These are phyloP conservation scores for Penicillium egyptiacum DNA, from an alignment of 495 filamentous ascomycete species.

Conservation along the genomic window DNA sequence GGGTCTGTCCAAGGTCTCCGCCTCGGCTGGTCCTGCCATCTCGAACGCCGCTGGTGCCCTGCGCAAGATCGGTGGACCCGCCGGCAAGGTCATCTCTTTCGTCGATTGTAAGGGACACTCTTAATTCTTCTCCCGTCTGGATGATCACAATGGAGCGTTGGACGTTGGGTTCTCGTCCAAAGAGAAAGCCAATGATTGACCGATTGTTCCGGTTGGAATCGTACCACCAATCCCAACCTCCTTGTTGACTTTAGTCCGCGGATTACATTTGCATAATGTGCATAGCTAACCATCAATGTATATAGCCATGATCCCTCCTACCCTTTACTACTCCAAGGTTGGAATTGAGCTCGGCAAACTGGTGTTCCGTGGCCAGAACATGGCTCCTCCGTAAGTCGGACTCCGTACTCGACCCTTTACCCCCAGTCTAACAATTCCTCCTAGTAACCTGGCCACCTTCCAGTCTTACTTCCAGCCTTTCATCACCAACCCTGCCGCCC, in stretches of 20 bases:
- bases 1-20: conserved; percentile 80
- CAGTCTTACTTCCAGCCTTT: conserved; percentile 81
- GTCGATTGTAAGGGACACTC: conserved; percentile 73
- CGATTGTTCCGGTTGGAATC: conserved; percentile 14
- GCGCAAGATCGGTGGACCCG: conserved; percentile 78
- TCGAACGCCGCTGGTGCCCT: conserved; percentile 68
- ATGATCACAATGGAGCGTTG: conserved; percentile 3
- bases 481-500: conserved; percentile 64
- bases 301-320: conserved; percentile 79
- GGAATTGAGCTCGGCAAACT: conserved; percentile 82
- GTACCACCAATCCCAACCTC: conserved; percentile 14
- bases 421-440: conserved; percentile 19
- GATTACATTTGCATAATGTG: conserved; percentile 5
- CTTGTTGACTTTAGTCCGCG: conserved; percentile 25
- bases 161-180: not conserved
- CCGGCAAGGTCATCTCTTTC: conserved; percentile 75
- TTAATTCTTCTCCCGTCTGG: not conserved
- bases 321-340: conserved; percentile 88
- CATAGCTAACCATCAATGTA: conserved; percentile 30
- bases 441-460: conserved; percentile 74
- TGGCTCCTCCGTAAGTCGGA: conserved; percentile 85
- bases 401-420: not conserved
- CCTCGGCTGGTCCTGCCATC: conserved; percentile 75
- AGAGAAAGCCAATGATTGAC: conserved; percentile 4
- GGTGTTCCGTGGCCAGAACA: conserved; percentile 84